A percentile compares a stretch with the other conserved stretches of the same genome.
Evolutionary conservation across 202 grass and related monocot species (phyloP).

Genomic region (Schoenoplectus tabernaemontani): DNA sequence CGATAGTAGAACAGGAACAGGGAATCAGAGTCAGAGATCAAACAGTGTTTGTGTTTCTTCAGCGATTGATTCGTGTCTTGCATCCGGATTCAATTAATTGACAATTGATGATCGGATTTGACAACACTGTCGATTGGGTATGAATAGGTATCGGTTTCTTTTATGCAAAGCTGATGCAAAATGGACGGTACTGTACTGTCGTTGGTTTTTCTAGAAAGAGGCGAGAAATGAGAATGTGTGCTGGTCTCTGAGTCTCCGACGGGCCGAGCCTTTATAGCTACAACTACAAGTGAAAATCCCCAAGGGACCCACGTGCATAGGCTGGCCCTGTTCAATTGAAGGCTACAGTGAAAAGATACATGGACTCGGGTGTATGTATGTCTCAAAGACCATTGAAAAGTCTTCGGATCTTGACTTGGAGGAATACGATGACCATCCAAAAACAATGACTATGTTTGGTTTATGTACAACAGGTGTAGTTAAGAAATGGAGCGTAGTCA

Average conservation of each 20-base stretch:
- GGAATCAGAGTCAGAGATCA: not conserved
- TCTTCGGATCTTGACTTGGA: not conserved
- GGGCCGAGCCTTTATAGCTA: constrained; percentile 12
- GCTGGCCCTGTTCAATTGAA: not conserved
- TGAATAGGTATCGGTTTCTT: not conserved
- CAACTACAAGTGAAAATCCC: not conserved
- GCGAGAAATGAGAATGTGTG: not conserved
- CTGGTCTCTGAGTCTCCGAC: not conserved
- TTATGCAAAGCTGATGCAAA: not conserved
- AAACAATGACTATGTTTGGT: not conserved
- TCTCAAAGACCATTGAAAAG: not conserved
- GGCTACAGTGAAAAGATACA: not conserved
- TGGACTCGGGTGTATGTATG: not conserved
- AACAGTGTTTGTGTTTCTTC: not conserved
- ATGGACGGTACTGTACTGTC: not conserved
- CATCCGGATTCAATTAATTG: not conserved
- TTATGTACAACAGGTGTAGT: not conserved
- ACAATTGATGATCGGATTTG: not conserved
- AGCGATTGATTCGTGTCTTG: not conserved
- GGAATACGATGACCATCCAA: not conserved
- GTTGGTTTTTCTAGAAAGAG: not conserved
- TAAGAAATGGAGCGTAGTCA: not conserved
- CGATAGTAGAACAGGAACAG: not conserved
- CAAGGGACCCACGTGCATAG: not conserved
- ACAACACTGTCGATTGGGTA: not conserved